These are phyloP conservation scores for Colletotrichum paranaense DNA, from an alignment of 2,329 filamentous ascomycete genomes.

Conservation along the genomic window DNA sequence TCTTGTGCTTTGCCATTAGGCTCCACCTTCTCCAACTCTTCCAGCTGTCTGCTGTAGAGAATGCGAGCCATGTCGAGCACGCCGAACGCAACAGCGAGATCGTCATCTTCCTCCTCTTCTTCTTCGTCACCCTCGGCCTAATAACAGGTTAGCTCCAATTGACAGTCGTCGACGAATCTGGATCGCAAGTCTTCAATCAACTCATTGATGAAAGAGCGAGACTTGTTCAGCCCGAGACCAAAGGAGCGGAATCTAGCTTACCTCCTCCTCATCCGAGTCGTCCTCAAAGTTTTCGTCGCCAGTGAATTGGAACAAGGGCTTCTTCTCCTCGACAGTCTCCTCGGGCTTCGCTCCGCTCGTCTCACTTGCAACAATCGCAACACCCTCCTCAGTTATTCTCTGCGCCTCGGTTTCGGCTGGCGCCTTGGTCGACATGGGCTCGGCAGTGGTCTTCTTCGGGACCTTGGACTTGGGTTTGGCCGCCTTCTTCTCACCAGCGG, in stretches of 20 bases:
- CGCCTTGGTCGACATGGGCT: constrained; percentile 46
- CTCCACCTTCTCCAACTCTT: constrained; percentile 48
- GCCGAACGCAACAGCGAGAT: constrained; percentile 83
- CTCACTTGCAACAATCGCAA: constrained; percentile 55
- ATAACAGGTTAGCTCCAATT: constrained; percentile 24
- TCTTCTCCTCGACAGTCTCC: constrained; percentile 64
- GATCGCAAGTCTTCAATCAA: neutral
- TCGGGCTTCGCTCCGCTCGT: constrained; percentile 54
- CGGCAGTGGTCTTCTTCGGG: constrained; percentile 47
- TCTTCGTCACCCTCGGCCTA: constrained; percentile 51
- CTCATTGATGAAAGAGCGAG: neutral
- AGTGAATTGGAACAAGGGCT: constrained; percentile 89
- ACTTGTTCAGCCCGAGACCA: neutral
- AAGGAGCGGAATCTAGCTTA: constrained; percentile 43
- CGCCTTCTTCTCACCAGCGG: constrained; percentile 65
- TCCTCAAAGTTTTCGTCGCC: constrained; percentile 95
- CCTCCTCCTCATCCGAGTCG: constrained; percentile 80
- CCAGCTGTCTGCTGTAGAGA: constrained; percentile 68
- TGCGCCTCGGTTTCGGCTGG: constrained; percentile 51
- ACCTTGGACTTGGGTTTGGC: constrained; percentile 46
- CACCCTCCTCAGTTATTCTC: constrained; percentile 58
- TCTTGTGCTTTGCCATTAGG: constrained; percentile 58
- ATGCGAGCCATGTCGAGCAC: constrained; percentile 84
- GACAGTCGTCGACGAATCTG: neutral
- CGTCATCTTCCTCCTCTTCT: constrained; percentile 72